Conservation (phyloP, 345 rosid genomes). For the Pistacia integerrima region DNA sequence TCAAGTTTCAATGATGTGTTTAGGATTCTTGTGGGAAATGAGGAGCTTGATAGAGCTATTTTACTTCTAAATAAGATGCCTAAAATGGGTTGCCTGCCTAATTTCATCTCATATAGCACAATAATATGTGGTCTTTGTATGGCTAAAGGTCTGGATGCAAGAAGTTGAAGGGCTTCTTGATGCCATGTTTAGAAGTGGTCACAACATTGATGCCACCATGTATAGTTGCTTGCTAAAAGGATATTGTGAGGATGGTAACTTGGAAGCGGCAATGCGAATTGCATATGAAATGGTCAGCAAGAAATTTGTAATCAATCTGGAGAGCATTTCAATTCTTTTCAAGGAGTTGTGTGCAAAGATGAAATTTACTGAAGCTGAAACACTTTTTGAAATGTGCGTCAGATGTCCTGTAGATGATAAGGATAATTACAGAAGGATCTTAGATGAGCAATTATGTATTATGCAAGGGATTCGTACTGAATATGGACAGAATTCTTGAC, state of each 20-base stretch:
- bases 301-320: conserved; percentile 22
- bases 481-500: not conserved
- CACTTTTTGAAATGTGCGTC: conserved; percentile 23
- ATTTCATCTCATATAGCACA: conserved; percentile 27
- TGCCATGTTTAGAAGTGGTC: conserved; percentile 28
- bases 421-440: conserved; percentile 17
- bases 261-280: conserved; percentile 22
- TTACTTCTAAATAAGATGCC: conserved; percentile 32
- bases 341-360: conserved; percentile 25
- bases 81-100: conserved; percentile 32
- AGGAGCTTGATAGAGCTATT: conserved; percentile 31
- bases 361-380: conserved; percentile 22
- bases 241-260: conserved; percentile 29
- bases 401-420: conserved; percentile 21
- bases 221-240: conserved; percentile 32
- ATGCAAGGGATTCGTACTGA: not conserved
- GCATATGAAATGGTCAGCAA: conserved; percentile 25
- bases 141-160: conserved; percentile 33
- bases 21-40: conserved; percentile 27
- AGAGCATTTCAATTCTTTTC: conserved; percentile 31
- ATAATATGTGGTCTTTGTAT: conserved; percentile 34
- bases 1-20: conserved; percentile 33
- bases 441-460: conserved; percentile 16
- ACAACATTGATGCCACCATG: conserved; percentile 28
- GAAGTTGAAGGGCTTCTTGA: conserved; percentile 28